These are phyloP conservation scores for Xylariaceae sp. DNA, from an alignment of 2,329 filamentous ascomycete genomes.

Conservation along the genomic window DNA sequence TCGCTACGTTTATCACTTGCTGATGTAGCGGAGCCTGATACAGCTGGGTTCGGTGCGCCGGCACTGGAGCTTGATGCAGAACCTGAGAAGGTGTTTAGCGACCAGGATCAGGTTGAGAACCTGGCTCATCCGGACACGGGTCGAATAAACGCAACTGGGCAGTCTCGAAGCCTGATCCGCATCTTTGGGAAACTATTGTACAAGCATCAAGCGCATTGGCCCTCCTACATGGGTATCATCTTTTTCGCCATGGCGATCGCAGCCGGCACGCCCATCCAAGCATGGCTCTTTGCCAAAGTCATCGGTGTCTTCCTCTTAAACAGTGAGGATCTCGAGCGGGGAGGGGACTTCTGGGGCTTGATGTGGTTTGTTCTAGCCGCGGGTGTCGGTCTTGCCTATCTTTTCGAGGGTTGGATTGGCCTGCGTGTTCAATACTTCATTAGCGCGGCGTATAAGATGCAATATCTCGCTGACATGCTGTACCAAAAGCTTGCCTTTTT, in stretches of 20 bases:
- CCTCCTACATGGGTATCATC: slow-evolving; percentile 50
- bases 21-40: not conserved
- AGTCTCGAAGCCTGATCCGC: slow-evolving; percentile 40
- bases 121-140: not conserved
- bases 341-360: slow-evolving; percentile 60
- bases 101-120: not conserved
- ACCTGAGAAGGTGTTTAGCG: not conserved
- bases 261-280: slow-evolving; percentile 50
- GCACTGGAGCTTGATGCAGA: not conserved
- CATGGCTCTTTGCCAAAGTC: slow-evolving; percentile 55
- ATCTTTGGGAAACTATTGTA: slow-evolving; percentile 57
- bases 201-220: slow-evolving; percentile 54
- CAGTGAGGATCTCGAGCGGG: slow-evolving; percentile 35
- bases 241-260: slow-evolving; percentile 46
- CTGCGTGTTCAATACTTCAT: slow-evolving; percentile 55
- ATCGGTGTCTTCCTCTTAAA: slow-evolving; percentile 48
- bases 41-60: not conserved
- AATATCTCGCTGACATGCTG: slow-evolving; percentile 43
- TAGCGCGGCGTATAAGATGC: slow-evolving; percentile 31
- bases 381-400: slow-evolving; percentile 54
- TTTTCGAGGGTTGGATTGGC: slow-evolving; percentile 41
- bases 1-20: not conserved
- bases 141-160: not conserved
- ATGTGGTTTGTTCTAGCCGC: slow-evolving; percentile 65
- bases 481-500: slow-evolving; percentile 60